Evolutionary conservation across 108 stramenopile genomes (phyloP).

Genomic region (Skeletonema potamos): DNA sequence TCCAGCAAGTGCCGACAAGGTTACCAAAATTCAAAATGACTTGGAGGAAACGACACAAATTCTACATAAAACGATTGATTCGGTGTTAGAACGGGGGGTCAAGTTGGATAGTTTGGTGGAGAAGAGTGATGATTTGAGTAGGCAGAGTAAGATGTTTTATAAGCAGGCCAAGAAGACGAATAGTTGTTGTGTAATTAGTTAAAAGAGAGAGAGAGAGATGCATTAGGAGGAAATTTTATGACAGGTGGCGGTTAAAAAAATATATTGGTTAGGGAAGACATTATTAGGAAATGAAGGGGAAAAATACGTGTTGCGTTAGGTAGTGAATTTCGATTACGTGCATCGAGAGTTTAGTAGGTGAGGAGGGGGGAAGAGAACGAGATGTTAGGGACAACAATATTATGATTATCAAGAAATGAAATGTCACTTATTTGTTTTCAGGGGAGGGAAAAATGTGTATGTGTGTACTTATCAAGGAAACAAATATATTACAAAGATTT

Average conservation of each 20-base stretch:
- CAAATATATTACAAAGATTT: not conserved
- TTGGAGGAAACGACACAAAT: constrained; percentile 98
- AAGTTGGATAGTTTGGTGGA: constrained; percentile 98
- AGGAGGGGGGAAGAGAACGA: not conserved
- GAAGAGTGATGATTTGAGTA: constrained; percentile 92
- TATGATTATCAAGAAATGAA: not conserved
- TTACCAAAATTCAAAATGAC: constrained; percentile 98
- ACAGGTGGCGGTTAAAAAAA: no score
- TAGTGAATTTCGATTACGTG: not conserved
- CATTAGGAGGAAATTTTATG: no score
- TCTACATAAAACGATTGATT: constrained; percentile 98
- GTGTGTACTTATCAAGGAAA: not conserved
- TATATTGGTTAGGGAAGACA: not conserved
- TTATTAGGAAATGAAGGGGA: not conserved
- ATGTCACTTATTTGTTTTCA: not conserved
- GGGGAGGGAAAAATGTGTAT: not conserved
- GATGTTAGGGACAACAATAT: not conserved
- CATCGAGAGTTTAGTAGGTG: not conserved
- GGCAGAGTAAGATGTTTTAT: constrained; percentile 99
- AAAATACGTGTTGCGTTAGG: not conserved
- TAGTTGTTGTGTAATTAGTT: constrained; percentile 95
- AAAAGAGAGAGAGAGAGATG: constrained; percentile 6
- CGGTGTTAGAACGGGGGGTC: constrained; percentile 95
- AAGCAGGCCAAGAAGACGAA: constrained; percentile 99
- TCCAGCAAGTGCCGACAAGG: constrained; percentile 94